phyloP scores from a whole-genome alignment of 257 asterid species.

The Apocynum venetum region DNA sequence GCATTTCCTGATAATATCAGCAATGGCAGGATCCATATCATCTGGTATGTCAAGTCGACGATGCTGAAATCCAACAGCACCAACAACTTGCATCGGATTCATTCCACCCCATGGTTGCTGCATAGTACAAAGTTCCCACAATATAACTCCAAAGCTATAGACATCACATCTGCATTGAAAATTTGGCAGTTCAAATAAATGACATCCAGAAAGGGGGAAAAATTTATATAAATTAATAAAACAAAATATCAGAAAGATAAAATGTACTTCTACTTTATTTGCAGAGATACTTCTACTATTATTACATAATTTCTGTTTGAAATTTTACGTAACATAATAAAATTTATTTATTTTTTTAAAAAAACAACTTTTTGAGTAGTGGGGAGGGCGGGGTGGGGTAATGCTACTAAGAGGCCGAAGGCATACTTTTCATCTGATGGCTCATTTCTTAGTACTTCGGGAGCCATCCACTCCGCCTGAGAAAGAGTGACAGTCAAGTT shows the following conservation, averaged over 20 bases:
- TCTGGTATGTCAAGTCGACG: slow-evolving; percentile 94
- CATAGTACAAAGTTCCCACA: slow-evolving; percentile 94
- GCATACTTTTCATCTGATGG: slow-evolving; percentile 95
- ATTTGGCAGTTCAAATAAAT: slow-evolving; percentile 7
- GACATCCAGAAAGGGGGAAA: neutral
- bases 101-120: slow-evolving; percentile 98
- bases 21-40: slow-evolving; percentile 65
- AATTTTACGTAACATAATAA: neutral
- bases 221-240: neutral
- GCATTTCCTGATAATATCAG: slow-evolving; percentile 68
- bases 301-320: neutral
- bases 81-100: slow-evolving; percentile 99
- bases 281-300: neutral
- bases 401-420: neutral
- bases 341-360: too few species aligned
- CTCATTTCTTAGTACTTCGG: slow-evolving; percentile 97
- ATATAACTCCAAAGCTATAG: slow-evolving; percentile 81
- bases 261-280: neutral
- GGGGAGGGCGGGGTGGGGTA: neutral
- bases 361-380: too few species aligned
- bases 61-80: slow-evolving; percentile 97
- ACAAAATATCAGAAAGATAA: neutral
- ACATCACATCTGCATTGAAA: slow-evolving; percentile 78
- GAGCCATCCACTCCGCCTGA: slow-evolving; percentile 99
- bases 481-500: slow-evolving; percentile 26